Conservation (phyloP, 2,329 filamentous ascomycete species). For the Tolypocladium guangdongense region DNA sequence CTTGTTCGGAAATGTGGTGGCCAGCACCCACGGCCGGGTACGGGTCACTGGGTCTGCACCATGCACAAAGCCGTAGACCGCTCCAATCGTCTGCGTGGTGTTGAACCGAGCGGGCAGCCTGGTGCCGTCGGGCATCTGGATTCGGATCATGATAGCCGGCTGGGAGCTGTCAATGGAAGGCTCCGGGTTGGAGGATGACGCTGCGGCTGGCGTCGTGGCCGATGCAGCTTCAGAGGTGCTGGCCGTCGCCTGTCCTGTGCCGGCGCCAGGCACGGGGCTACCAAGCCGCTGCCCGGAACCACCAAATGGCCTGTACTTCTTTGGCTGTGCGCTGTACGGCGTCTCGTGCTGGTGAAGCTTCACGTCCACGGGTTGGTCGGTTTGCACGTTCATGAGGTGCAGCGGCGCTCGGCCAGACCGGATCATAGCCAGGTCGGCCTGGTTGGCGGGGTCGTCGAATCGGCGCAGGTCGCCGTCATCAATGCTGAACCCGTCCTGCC, state of each 20-base stretch:
- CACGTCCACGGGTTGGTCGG: constrained; percentile 67
- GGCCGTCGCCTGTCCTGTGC: constrained; percentile 6
- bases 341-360: constrained; percentile 69
- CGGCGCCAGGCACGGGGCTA: constrained; percentile 59
- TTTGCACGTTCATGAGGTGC: constrained; percentile 65
- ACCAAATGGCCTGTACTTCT: constrained; percentile 64
- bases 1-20: constrained; percentile 76
- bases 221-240: constrained; percentile 15
- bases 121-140: constrained; percentile 69
- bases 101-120: constrained; percentile 74
- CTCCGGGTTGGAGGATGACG: constrained; percentile 21
- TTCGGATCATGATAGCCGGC: constrained; percentile 60
- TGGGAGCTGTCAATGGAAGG: constrained; percentile 49
- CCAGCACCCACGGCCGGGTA: constrained; percentile 58
- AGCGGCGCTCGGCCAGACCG: constrained; percentile 65
- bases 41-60: constrained; percentile 48
- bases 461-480: constrained; percentile 69
- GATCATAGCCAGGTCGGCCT: constrained; percentile 63
- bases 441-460: constrained; percentile 69
- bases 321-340: constrained; percentile 57
- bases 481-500: constrained; percentile 77
- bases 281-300: constrained; percentile 65
- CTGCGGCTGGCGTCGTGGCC: constrained; percentile 21
- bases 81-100: constrained; percentile 63
- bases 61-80: constrained; percentile 66